Evolutionary conservation across 2,329 filamentous ascomycete genomes (phyloP).

Genomic region (Gaeumannomyces tritici): DNA sequence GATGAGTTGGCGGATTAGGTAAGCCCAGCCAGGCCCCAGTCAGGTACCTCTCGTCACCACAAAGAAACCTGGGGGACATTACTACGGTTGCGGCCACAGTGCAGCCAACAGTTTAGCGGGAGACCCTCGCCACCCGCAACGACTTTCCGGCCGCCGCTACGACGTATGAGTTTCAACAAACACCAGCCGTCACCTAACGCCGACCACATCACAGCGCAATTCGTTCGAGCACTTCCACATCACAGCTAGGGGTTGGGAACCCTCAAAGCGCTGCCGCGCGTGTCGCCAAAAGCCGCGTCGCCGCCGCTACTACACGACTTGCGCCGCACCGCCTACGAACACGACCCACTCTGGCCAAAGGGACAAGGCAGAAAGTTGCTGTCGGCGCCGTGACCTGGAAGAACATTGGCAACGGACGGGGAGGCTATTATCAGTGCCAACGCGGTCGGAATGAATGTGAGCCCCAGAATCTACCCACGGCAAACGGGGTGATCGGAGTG

Average conservation of each 20-base stretch:
- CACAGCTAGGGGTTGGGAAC: not conserved
- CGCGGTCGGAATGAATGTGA: not conserved
- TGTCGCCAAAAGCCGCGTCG: not conserved
- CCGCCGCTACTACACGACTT: not conserved
- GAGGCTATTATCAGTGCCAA: not conserved
- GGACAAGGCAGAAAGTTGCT: not conserved
- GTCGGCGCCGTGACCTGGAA: not conserved
- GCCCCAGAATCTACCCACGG: not conserved
- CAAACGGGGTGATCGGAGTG: not conserved
- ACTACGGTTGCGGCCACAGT: not conserved
- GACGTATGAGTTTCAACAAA: not conserved
- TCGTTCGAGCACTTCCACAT: not conserved
- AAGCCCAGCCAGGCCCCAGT: not conserved
- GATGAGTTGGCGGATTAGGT: not conserved
- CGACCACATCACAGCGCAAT: not conserved
- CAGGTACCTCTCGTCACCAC: not conserved
- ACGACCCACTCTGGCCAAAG: not conserved
- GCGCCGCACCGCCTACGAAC: not conserved
- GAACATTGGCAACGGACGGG: not conserved
- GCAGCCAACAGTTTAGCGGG: not conserved
- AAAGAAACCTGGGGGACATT: not conserved
- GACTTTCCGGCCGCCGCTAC: not conserved
- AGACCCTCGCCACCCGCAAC: not conserved
- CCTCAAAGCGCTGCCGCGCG: too few relatives aligned
- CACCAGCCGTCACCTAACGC: not conserved